A percentile compares a stretch with the other conserved stretches of the same genome.
Conservation (phyloP, 2,329 filamentous ascomycete species). For the Monascus ruber region DNA sequence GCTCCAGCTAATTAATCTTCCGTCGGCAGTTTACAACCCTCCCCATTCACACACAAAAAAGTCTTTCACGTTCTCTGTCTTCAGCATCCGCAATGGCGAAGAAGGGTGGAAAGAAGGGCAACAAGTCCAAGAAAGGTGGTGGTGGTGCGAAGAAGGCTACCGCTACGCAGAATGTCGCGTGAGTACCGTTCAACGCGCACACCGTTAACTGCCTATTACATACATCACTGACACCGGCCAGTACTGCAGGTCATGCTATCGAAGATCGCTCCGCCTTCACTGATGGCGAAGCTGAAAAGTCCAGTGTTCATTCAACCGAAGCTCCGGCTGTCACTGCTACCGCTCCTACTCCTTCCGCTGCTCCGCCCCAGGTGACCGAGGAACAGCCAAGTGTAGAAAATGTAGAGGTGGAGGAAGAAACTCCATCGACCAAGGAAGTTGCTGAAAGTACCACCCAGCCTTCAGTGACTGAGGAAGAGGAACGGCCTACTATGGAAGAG, state of each 20-base stretch:
- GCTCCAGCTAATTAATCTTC: no score
- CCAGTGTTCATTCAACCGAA: constrained; percentile 7
- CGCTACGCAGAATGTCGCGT: constrained; percentile 22
- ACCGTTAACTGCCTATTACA: background rate
- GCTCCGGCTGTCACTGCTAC: constrained; percentile 3
- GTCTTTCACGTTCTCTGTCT: no score
- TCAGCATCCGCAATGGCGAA: constrained; percentile 16
- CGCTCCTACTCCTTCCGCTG: constrained; percentile 3
- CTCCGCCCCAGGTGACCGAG: constrained; percentile 6
- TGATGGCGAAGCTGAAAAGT: constrained; percentile 10
- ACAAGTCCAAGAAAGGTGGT: constrained; percentile 15
- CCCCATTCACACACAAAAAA: no score
- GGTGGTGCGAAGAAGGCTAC: constrained; percentile 15
- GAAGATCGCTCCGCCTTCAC: constrained; percentile 9
- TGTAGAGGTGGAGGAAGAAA: constrained; percentile 4
- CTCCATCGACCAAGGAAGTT: constrained; percentile 1
- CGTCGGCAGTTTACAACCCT: no score
- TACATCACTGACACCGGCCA: constrained; percentile 2
- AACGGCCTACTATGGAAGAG: no score
- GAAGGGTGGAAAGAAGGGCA: constrained; percentile 24
- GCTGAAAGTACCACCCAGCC: constrained; percentile 6
- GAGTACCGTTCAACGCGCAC: constrained; percentile 9
- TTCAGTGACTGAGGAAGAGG: constrained; percentile 9
- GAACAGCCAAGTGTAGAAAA: constrained; percentile 3
- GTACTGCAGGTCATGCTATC: constrained; percentile 10